Percentiles rank a stretch among this genome's conserved stretches.
phyloP scores from a whole-genome alignment of 2,329 filamentous ascomycete species.

The Venturia aucupariae region DNA sequence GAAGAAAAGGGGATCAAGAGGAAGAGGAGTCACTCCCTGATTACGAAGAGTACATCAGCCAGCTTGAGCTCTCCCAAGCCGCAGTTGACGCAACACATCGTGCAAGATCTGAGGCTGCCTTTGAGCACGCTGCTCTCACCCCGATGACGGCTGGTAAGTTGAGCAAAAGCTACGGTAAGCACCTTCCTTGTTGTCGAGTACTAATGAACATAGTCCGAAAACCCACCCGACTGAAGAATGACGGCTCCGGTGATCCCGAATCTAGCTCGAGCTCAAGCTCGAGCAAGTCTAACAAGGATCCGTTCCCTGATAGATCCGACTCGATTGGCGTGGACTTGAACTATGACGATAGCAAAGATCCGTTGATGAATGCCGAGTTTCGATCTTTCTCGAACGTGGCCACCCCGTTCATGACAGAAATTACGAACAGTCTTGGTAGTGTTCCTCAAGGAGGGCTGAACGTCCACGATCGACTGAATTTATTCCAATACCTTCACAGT shows the following conservation, averaged over 20 bases:
- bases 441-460: not conserved
- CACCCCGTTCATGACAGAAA: not conserved
- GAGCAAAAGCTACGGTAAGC: not conserved
- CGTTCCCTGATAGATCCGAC: not conserved
- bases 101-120: not conserved
- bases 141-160: not conserved
- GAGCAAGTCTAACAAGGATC: not conserved
- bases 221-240: not conserved
- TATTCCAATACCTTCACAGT: not conserved
- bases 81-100: not conserved
- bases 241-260: not conserved
- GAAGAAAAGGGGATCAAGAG: no score
- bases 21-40: not conserved
- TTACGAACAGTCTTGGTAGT: not conserved
- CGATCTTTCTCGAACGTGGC: not conserved
- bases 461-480: not conserved
- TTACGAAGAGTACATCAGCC: not conserved
- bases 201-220: not conserved
- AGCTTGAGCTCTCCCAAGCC: not conserved
- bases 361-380: not conserved
- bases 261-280: not conserved
- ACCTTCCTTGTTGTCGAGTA: not conserved
- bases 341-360: not conserved
- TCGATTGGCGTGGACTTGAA: not conserved
- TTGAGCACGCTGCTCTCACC: not conserved